These are phyloP conservation scores for Trypanosomatidae sp. DNA, from an alignment of 208 protist species.

Conservation along the genomic window DNA sequence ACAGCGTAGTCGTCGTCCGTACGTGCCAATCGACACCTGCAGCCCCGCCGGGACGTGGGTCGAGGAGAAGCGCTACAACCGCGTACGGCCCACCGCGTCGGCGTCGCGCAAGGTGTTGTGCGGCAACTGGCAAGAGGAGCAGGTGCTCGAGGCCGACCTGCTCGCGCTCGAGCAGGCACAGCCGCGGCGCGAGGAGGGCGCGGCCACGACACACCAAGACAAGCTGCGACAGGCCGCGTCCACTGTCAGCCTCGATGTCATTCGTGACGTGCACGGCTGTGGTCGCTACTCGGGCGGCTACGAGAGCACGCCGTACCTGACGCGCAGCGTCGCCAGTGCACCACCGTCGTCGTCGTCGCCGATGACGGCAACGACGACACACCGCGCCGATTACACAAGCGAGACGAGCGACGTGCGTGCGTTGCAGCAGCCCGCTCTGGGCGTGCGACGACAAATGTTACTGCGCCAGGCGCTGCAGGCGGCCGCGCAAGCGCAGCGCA, in stretches of 20 bases:
- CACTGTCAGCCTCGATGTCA: slow-evolving; percentile 38
- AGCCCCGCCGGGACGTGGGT: slow-evolving; percentile 73
- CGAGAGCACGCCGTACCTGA: slow-evolving; percentile 68
- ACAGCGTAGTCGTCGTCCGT: slow-evolving; percentile 48
- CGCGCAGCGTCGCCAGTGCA: too few relatives aligned
- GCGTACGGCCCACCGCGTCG: slow-evolving; percentile 21
- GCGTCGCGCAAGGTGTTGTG: slow-evolving; percentile 56
- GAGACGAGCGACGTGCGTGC: slow-evolving; percentile 29
- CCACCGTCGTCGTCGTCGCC: too few relatives aligned
- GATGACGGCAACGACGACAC: slow-evolving; percentile 27
- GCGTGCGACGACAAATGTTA: slow-evolving; percentile 50
- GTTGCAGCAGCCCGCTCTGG: slow-evolving; percentile 36
- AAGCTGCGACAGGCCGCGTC: neutral
- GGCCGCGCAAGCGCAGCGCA: slow-evolving; percentile 26
- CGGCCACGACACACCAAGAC: neutral
- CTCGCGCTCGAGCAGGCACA: slow-evolving; percentile 20
- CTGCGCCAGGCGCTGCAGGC: slow-evolving; percentile 36
- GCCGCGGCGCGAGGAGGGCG: neutral
- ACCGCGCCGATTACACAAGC: slow-evolving; percentile 56
- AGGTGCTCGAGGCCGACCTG: slow-evolving; percentile 58
- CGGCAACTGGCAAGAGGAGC: slow-evolving; percentile 83
- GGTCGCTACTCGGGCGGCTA: slow-evolving; percentile 44
- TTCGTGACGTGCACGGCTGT: slow-evolving; percentile 12
- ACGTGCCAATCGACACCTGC: slow-evolving; percentile 80
- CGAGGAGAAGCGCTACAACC: slow-evolving; percentile 85